phyloP scores from a whole-genome alignment of 1,284 basidiomycete species.

The Testicularia cyperi region DNA sequence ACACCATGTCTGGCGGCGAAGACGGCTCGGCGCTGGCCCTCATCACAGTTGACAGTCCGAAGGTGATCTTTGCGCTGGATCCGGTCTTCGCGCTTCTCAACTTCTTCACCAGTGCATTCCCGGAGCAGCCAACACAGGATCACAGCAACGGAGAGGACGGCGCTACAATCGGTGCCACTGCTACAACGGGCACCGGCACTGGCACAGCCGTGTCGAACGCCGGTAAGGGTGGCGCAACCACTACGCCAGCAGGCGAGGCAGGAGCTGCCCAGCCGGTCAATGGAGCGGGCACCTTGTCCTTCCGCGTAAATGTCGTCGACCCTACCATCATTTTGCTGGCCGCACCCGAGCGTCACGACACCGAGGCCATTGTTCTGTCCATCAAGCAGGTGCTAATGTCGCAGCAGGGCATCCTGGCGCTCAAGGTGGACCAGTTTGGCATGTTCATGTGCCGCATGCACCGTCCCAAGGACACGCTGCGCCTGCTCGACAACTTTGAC shows the following conservation, averaged over 20 bases:
- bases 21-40: slow-evolving; percentile 72
- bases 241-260: neutral
- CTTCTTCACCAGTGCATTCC: slow-evolving; percentile 76
- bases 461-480: slow-evolving; percentile 75
- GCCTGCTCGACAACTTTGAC: slow-evolving; percentile 91
- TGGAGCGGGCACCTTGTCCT: slow-evolving; percentile 61
- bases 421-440: slow-evolving; percentile 80
- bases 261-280: neutral
- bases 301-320: slow-evolving; percentile 87
- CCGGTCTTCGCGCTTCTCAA: slow-evolving; percentile 84
- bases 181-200: neutral
- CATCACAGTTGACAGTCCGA: slow-evolving; percentile 87
- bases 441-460: slow-evolving; percentile 93
- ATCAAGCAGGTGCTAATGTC: slow-evolving; percentile 86
- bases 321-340: slow-evolving; percentile 87
- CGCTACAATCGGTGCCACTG: neutral
- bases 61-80: slow-evolving; percentile 89
- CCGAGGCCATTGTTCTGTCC: slow-evolving; percentile 83
- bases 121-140: slow-evolving; percentile 3
- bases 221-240: neutral
- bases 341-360: slow-evolving; percentile 75
- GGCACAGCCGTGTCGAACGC: neutral
- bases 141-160: neutral
- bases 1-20: slow-evolving; percentile 70
- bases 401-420: slow-evolving; percentile 84